phyloP scores from a whole-genome alignment of 208 protist species.

The Crithidia expoeki region DNA sequence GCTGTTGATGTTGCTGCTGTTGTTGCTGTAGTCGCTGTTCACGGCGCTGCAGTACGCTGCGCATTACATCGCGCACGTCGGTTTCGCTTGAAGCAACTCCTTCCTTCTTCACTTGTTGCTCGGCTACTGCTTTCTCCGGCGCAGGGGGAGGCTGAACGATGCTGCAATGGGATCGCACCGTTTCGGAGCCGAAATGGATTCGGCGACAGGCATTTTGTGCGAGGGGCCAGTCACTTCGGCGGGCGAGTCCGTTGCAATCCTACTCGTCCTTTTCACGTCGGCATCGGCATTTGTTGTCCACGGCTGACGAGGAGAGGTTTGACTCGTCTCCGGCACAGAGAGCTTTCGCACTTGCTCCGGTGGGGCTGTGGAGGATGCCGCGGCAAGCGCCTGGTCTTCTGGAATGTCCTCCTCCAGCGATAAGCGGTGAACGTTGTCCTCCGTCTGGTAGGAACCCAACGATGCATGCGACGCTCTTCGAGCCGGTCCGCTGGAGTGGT shows the following conservation, averaged over 20 bases:
- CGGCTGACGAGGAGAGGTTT: neutral
- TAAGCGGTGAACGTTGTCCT: neutral
- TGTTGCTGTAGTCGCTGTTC: conserved; percentile 15
- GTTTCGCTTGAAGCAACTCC: neutral
- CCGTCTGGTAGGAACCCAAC: neutral
- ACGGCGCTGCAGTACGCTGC: conserved; percentile 17
- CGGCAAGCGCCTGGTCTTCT: neutral
- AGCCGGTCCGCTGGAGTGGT: neutral
- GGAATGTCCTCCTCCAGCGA: conserved; percentile 5
- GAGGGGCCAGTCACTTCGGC: too few relatives aligned
- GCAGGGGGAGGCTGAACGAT: neutral
- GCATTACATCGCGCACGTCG: conserved; percentile 9
- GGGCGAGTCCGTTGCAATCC: too few relatives aligned
- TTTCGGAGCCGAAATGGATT: neutral
- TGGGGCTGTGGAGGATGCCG: neutral
- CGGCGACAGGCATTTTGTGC: neutral
- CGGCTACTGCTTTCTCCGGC: neutral
- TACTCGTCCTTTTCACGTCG: too few relatives aligned
- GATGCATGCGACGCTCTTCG: neutral
- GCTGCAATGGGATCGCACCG: neutral
- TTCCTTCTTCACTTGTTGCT: neutral
- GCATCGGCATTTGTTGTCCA: neutral
- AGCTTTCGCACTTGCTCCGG: neutral
- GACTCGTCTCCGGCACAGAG: neutral
- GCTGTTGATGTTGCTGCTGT: neutral